These are phyloP conservation scores for Prototheca cutis DNA, from an alignment of 163 green algal species.

Conservation along the genomic window DNA sequence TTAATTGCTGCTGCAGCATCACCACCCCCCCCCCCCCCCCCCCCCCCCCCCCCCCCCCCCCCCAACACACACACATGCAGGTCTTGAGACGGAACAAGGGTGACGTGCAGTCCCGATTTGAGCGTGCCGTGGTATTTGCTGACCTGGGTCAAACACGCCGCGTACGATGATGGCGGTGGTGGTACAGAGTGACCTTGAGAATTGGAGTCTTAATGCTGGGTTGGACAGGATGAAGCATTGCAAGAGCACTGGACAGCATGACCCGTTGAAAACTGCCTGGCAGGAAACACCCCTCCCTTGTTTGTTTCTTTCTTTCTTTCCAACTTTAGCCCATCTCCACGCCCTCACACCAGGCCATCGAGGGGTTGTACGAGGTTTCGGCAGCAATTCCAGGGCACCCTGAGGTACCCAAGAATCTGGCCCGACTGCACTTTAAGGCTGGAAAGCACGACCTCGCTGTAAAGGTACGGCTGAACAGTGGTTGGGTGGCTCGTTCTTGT, in stretches of 20 bases:
- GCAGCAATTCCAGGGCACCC: slow-evolving; percentile 29
- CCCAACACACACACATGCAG: no score
- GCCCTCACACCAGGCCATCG: slow-evolving; percentile 15
- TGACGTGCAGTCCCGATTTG: slow-evolving; percentile 60
- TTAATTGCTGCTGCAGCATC: no score
- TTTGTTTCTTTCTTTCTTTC: no score
- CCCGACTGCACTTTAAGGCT: slow-evolving; percentile 35
- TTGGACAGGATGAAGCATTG: no score
- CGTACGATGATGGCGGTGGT: no score
- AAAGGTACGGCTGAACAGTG: neutral
- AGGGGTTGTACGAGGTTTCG: slow-evolving; percentile 31
- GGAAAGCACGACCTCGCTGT: neutral
- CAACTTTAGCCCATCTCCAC: neutral
- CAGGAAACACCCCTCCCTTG: no score
- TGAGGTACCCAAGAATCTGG: slow-evolving; percentile 62
- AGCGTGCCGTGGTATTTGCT: slow-evolving; percentile 61
- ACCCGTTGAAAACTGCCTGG: no score
- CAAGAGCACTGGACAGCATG: no score
- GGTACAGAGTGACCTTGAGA: no score
- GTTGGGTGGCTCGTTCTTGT: neutral
- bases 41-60: no score
- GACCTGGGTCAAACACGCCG: slow-evolving; percentile 42
- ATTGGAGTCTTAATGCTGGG: no score
- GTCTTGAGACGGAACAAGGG: slow-evolving; percentile 39
- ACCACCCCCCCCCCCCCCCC: no score